Evolutionary conservation across 495 filamentous ascomycete species (phyloP).

Genomic region (Ramalina peruviana): DNA sequence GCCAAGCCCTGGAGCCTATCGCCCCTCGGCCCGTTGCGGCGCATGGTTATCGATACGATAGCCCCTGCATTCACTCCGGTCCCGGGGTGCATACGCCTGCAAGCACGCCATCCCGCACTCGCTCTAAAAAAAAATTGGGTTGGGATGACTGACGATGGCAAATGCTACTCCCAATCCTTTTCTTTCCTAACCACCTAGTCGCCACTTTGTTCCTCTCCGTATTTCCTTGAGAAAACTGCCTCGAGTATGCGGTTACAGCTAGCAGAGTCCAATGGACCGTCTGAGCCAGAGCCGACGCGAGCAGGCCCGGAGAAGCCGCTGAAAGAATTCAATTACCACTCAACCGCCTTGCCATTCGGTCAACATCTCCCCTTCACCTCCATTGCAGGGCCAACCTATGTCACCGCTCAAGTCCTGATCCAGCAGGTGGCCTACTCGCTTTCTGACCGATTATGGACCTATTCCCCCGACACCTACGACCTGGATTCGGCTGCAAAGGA

Average conservation of each 20-base stretch:
- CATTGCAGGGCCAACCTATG: conserved; percentile 79
- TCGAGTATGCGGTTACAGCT: conserved; percentile 14
- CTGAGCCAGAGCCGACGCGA: conserved; percentile 7
- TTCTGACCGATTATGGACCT: conserved; percentile 92
- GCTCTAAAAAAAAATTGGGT: neutral
- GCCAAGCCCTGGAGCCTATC: too few species aligned
- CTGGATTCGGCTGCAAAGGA: conserved; percentile 66
- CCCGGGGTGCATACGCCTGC: neutral
- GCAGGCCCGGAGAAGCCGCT: conserved; percentile 10
- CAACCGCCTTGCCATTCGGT: conserved; percentile 48
- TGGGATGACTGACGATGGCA: neutral
- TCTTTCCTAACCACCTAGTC: neutral
- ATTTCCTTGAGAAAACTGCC: neutral
- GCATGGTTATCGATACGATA: conserved; percentile 2
- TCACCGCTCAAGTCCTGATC: conserved; percentile 78
- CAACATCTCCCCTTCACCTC: conserved; percentile 41
- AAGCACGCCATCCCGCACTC: conserved; percentile 3
- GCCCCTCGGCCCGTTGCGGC: neutral
- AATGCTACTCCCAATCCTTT: neutral
- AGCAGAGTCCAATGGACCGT: conserved; percentile 15
- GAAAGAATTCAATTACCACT: conserved; percentile 22
- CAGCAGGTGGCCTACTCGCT: conserved; percentile 91
- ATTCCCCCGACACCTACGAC: conserved; percentile 86
- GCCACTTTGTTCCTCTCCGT: neutral
- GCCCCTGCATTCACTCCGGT: too few species aligned